Evolutionary conservation across 2,329 filamentous ascomycete species (phyloP).

Genomic region (Aspergillus ibericus): DNA sequence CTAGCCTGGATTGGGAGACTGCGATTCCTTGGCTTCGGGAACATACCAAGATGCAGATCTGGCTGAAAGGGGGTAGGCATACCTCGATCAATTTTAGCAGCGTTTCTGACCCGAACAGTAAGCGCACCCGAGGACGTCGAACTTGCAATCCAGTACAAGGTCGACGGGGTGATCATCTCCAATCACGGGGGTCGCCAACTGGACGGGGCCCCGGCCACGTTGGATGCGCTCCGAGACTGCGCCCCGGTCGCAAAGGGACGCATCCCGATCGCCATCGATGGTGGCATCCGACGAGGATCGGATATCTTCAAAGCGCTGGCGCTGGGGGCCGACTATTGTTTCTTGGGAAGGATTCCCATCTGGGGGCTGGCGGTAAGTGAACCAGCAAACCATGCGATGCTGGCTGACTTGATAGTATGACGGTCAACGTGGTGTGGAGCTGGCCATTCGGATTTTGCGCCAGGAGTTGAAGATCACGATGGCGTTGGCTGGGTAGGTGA

Average conservation of each 20-base stretch:
- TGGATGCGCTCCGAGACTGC: constrained; percentile 36
- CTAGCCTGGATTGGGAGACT: constrained; percentile 50
- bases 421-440: constrained; percentile 37
- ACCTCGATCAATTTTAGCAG: background rate
- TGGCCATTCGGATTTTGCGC: constrained; percentile 33
- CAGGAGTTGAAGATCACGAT: constrained; percentile 35
- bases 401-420: constrained; percentile 27
- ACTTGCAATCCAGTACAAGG: constrained; percentile 35
- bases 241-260: constrained; percentile 30
- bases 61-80: constrained; percentile 30
- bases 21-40: constrained; percentile 52
- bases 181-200: constrained; percentile 44
- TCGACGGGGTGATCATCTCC: constrained; percentile 40
- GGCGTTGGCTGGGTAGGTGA: constrained; percentile 32
- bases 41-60: constrained; percentile 49
- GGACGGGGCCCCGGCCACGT: constrained; percentile 38
- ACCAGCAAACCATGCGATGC: too few species aligned
- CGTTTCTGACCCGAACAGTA: constrained; percentile 11
- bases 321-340: constrained; percentile 34
- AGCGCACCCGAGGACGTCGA: constrained; percentile 37
- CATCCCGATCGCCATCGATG: constrained; percentile 36
- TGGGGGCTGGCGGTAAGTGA: constrained; percentile 35
- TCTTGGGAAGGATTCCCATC: constrained; percentile 34
- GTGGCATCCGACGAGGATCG: constrained; percentile 36
- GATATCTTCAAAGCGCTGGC: constrained; percentile 42